These are phyloP conservation scores for Cercospora sp. DNA, from an alignment of 2,329 filamentous ascomycete genomes.

Conservation along the genomic window DNA sequence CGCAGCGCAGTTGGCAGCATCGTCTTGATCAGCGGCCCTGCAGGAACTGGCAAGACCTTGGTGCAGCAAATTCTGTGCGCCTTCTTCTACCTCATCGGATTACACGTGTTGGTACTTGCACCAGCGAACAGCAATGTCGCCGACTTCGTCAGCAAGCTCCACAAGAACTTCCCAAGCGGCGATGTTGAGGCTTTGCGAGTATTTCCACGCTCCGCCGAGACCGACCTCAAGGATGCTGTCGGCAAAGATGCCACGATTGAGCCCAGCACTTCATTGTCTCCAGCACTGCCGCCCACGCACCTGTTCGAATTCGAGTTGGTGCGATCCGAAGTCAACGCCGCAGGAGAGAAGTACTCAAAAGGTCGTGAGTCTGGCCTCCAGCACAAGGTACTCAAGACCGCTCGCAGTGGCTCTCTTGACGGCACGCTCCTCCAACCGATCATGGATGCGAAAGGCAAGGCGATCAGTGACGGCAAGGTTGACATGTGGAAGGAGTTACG, in stretches of 20 bases:
- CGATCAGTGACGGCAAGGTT: conserved; percentile 6
- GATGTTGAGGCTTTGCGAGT: conserved; percentile 22
- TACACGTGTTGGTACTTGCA: conserved; percentile 25
- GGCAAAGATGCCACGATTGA: neutral
- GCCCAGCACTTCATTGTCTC: neutral
- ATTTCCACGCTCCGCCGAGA: conserved; percentile 20
- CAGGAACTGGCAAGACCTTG: conserved; percentile 24
- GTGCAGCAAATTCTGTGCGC: conserved; percentile 23
- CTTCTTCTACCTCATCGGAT: conserved; percentile 25
- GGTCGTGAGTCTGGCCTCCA: conserved; percentile 19
- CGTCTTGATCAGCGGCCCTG: conserved; percentile 24
- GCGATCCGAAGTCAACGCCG: conserved; percentile 18
- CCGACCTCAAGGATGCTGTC: conserved; percentile 14
- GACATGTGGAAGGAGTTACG: conserved; percentile 23
- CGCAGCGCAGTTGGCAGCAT: conserved; percentile 20
- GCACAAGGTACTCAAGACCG: conserved; percentile 18
- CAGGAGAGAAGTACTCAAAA: conserved; percentile 17
- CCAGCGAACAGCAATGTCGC: conserved; percentile 28
- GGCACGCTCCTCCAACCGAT: neutral
- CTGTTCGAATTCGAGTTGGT: conserved; percentile 25
- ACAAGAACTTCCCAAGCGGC: conserved; percentile 19
- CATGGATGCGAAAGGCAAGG: neutral
- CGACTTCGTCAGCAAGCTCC: conserved; percentile 26
- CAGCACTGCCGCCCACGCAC: neutral
- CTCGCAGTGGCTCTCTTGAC: conserved; percentile 7